Evolutionary conservation across 208 protist genomes (phyloP), one percentile per base, ranked within the genome.

Genomic region (Zelonia costaricensis): DNA sequence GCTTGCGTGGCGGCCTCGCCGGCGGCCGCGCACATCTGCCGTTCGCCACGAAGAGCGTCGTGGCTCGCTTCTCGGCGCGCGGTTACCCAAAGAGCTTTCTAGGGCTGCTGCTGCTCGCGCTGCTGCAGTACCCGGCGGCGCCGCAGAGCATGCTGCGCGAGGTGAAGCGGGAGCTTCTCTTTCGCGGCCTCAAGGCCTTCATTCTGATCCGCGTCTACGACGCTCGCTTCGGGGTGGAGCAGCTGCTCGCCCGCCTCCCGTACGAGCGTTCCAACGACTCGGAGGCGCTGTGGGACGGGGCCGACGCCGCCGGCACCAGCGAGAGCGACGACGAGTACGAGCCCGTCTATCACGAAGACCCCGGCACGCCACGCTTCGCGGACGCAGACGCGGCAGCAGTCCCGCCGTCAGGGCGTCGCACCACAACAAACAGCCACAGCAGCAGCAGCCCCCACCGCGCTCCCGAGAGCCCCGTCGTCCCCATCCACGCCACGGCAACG

Each of bases 61-160:
- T 83, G 28, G 4, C 52, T 23, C 62, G 62, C 35, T 83, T 78
- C 67, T 59, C 61, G 18, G 57, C 53, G 13, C 42, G 69, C 13
- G 77, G 77, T 23, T 83, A 78, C 67, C 66, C 70, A 2, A 78
- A 83, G 59, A 74, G 67, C 39, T 51, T 83, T 2, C 71, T 83
- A 8, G 77, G 77, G 1, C 61, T 67, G 6, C 68, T 83, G 44
- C 65, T 78, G 28, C 62, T 83, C 1, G 65, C 67, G 15, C 63
- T 83, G 38, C 63, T 69, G 44, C 67, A 60, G 36, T 75, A 66
- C 67, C 67, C 72, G 1, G 69, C 77, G 0, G 67, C 77, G 4
- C 77, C 77, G 39, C 43, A 55, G 30, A 22, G 67, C 48, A 69
- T 76, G 62, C 42, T 78, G 18, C 70, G 60, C 1, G 77, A 77